phyloP scores from a whole-genome alignment of 306 rosid species.

The Clitoria ternatea region DNA sequence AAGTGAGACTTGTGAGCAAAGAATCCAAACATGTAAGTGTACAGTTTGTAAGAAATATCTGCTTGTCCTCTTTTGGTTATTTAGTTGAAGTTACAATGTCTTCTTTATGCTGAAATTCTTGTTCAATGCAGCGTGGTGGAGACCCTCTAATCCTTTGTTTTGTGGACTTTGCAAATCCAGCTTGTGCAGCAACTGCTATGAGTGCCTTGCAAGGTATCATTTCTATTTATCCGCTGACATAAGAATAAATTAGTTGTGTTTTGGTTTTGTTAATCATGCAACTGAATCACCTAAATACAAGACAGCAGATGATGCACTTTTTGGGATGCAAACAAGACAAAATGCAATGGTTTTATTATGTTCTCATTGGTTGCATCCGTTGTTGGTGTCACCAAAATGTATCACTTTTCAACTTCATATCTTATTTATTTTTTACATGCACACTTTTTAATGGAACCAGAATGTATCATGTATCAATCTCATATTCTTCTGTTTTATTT shows the following conservation, averaged over 20 bases:
- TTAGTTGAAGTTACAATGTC: neutral
- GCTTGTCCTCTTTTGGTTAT: neutral
- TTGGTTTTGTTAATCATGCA: neutral
- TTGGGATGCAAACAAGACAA: neutral
- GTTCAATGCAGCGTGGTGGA: constrained; percentile 72
- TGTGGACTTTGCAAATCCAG: constrained; percentile 81
- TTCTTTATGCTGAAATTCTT: constrained; percentile 19
- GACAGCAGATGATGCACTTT: neutral
- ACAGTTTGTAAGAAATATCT: neutral
- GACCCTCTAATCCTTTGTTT: constrained; percentile 89
- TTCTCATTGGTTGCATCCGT: neutral
- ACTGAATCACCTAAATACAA: neutral
- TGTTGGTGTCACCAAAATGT: neutral
- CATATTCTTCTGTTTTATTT: too few species aligned
- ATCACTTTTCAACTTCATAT: neutral
- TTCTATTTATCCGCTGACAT: constrained; percentile 8
- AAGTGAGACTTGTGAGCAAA: constrained; percentile 84
- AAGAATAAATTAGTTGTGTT: neutral
- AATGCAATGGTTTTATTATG: too few species aligned
- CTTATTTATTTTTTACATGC: neutral
- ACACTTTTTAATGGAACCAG: neutral
- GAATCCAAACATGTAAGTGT: constrained; percentile 79
- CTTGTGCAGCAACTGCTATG: constrained; percentile 91
- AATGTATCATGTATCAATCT: too few species aligned
- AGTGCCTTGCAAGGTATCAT: constrained; percentile 82